Evolutionary conservation across 169 alveolate genomes (phyloP), one percentile per base, ranked within the genome.

Genomic region (Cryptosporidium andersoni): DNA sequence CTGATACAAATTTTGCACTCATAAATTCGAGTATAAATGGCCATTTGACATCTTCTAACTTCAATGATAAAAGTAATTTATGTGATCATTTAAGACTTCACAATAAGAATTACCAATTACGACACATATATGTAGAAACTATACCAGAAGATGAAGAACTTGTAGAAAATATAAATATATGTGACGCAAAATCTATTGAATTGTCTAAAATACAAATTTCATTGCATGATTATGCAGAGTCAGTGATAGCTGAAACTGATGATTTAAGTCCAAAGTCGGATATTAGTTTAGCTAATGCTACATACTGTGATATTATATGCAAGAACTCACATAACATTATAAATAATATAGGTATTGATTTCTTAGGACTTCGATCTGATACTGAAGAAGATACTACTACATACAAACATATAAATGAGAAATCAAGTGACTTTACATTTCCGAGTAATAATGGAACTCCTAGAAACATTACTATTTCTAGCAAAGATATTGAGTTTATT

Each of bases 121-220:
- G 25, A 25, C 68, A 56, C 9, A 74, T 74, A 14, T 58, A 55
- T 49, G 60, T 74, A 16, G 74, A 68, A 6, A 25, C 25, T 25
- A 74, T 74, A 39, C 85, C 85, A 5, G 85, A 74, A 55, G 85
- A 74, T 42, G 68, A 74, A 58, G 85, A 74, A 58, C 55, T 74
- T 8, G 85, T 58, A 43, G 85, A 74, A 47, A 60, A 58, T 60
- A 74, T 74, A 1, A 62, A 45, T 58, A 48, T 58, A n/a, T 43
- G 16, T 5, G 45, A 58, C 16, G 16, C 52, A 42, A 45, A 25
- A 74, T 43, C 14, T 58, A 39, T 8, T 2, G 7, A 25, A 25
- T 25, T 25, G 0, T 25, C 25, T 25, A 25, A 25, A 25, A 25
- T 25, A 25, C 25, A 25, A 25, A 25, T 12, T 34, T 45, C 40